Base-by-base conservation (phyloP, 2,329 filamentous ascomycete species). In the Delphinella strobiligena region DNA sequence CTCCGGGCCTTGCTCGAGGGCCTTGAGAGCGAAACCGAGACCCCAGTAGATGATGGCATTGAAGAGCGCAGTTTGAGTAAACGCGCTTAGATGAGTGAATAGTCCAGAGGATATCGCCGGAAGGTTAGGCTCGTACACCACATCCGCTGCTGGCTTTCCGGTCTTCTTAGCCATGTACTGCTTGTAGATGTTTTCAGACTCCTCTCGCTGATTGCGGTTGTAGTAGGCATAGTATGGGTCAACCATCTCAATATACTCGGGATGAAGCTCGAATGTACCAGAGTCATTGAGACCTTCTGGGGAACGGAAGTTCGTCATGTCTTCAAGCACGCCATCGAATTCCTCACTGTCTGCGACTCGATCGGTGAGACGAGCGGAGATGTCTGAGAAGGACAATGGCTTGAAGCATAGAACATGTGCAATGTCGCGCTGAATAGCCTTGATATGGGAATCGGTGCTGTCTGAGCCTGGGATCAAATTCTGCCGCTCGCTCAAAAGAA, bases 221-320 rank as follows among this genome's bases (percentile, higher is more conserved):
- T 94, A 98, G 55, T 96, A 87, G 5, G 88, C 83, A 53, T 88
- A 91, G 58, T 95, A 98, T 1, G 93, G 91, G 56, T 98, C 93
- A 37, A 98, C 78, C 34, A 93, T 74, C 49, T 89, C 82, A 30
- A 95, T 73, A 51, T 80, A 91, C 45, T 93, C 76, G 4, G 82
- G 77, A 55, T 88, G 91, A 37, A 98, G 67, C 59, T 95, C 87
- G 53, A 98, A 98, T 0, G 85, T 93, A 42, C 93, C 91, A 12
- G 88, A 83, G 56, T 98, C 91, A 4, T 83, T 85, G 22, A 96
- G 64, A 4, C 89, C 91, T 60, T 98, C 91, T 0, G 91, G 91
- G 8, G 86, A 69, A 48, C 87, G 86, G 67, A 88, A 98, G 2
- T 72, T 83, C 3, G 91, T 85, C 70, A 96, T 88, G 48, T 88